Evolutionary conservation across 495 filamentous ascomycete genomes (phyloP).

Genomic region (Cetradonia linearis): DNA sequence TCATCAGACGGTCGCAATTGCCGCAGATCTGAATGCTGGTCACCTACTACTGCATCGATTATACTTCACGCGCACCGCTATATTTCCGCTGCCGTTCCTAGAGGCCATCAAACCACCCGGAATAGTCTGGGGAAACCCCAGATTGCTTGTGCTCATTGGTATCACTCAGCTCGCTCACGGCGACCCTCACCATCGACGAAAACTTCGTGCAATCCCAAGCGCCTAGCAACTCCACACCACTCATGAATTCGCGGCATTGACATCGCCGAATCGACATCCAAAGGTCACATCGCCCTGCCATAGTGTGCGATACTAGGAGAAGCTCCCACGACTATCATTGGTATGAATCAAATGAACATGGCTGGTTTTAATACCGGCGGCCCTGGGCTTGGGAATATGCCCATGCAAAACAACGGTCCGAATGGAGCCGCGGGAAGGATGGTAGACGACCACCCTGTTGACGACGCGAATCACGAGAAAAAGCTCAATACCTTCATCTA

Average conservation of each 20-base stretch:
- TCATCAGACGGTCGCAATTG: constrained; percentile 19
- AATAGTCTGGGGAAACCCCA: constrained; percentile 8
- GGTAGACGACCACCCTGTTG: constrained; percentile 31
- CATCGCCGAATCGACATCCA: constrained; percentile 5
- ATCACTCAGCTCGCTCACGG: constrained; percentile 1
- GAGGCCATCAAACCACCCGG: constrained; percentile 14
- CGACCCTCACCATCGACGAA: constrained; percentile 1
- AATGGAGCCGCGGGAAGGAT: constrained; percentile 40
- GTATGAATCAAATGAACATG: constrained; percentile 71
- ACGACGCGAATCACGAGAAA: constrained; percentile 32
- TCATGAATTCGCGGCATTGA: constrained; percentile 14
- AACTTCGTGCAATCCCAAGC: constrained; percentile 16
- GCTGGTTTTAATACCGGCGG: constrained; percentile 55
- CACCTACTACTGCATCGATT: constrained; percentile 10
- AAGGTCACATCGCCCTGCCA: constrained; percentile 5
- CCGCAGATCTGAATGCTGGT: constrained; percentile 16
- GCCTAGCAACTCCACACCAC: constrained; percentile 7
- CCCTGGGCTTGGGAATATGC: constrained; percentile 53
- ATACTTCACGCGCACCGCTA: constrained; percentile 15
- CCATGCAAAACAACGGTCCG: constrained; percentile 63
- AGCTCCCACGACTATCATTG: not conserved
- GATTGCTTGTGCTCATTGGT: not conserved
- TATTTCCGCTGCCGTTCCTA: constrained; percentile 16
- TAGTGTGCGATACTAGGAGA: constrained; percentile 1
- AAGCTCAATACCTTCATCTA: constrained; percentile 93